Evolutionary conservation across 2,329 filamentous ascomycete species (phyloP).

Genomic region (Cercospora zeina): DNA sequence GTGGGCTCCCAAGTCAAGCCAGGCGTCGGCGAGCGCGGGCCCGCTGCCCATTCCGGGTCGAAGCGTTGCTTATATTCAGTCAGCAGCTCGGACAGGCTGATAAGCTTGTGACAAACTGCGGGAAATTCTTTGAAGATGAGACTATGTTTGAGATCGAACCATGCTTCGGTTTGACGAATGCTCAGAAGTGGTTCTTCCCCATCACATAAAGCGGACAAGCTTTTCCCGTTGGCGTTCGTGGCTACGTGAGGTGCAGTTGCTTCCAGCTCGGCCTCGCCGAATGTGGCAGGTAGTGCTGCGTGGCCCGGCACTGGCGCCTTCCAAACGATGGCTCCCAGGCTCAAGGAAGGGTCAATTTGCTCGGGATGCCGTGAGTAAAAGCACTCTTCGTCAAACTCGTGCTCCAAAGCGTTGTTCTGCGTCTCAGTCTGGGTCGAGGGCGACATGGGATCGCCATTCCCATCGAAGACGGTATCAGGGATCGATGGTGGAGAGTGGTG

Average conservation of each 20-base stretch:
- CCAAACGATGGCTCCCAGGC: constrained; percentile 50
- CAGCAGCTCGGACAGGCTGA: constrained; percentile 46
- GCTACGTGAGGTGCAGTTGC: constrained; percentile 44
- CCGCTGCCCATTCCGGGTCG: constrained; percentile 28
- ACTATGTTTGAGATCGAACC: constrained; percentile 53
- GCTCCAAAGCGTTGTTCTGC: constrained; percentile 40
- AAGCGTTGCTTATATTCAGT: constrained; percentile 32
- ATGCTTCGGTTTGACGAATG: constrained; percentile 53
- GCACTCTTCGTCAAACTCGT: constrained; percentile 48
- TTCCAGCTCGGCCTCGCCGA: constrained; percentile 48
- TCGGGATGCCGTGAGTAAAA: constrained; percentile 49
- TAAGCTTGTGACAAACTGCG: constrained; percentile 44
- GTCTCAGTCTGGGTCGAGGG: constrained; percentile 21
- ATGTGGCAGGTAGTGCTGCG: constrained; percentile 47
- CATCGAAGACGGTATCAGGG: constrained; percentile 26
- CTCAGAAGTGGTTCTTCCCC: constrained; percentile 48
- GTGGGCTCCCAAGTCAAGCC: constrained; percentile 25
- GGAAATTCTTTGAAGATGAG: constrained; percentile 53
- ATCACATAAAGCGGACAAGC: constrained; percentile 54
- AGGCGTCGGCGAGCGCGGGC: constrained; percentile 23
- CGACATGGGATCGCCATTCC: constrained; percentile 36
- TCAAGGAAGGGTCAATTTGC: constrained; percentile 47
- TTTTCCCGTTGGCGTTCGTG: constrained; percentile 45
- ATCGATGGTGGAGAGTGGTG: constrained; percentile 11
- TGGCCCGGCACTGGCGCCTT: constrained; percentile 48